Evolutionary conservation across 2,329 filamentous ascomycete species (phyloP), one percentile per base, ranked within the genome.

Genomic region (Paecilomyces variotii): DNA sequence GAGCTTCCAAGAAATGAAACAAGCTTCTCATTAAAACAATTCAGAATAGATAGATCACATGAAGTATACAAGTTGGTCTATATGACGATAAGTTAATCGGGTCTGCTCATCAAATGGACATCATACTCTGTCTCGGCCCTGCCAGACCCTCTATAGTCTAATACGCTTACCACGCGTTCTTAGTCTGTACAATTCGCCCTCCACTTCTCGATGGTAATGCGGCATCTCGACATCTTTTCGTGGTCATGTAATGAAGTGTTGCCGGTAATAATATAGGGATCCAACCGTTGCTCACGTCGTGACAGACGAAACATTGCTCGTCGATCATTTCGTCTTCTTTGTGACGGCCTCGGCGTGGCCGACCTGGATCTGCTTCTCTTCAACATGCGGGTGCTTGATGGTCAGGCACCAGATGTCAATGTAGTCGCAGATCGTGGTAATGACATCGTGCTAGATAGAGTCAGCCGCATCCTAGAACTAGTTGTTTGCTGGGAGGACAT

Each of bases 321-420:
- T 62, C 53, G 35, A 57, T 61, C 64, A 70, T 54, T 57, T 57
- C 49, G 61, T 64, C 61, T 72, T 72, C 62, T 72, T 72, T 19
- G 61, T 61, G 49, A 61, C 57, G 26, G 51, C 57, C 50, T 67
- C 61, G 4, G 61, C 59, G 24, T 64, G 51, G 25, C 63, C 65
- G 55, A 68, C 71, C 32, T 64, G 62, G 19, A 58, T 49, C 56
- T 67, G 62, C 58, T 72, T 66, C 52, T 69, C 72, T 58, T 80
- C 78, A 35, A 78, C 71, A 61, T 81, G 80, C 0, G 84, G 84
- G 68, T 97, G 87, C 83, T 99, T 99, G 78, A 99, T 99, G 1
- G 90, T 96, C 72, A 99, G 80, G 72, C 94, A 99, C 91, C 91
- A 97, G 65, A 99, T 99, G 72, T 99, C 94, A 61, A 97, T 82